phyloP scores from a whole-genome alignment of 2,329 filamentous ascomycete genomes.

The Talaromyces piceae region DNA sequence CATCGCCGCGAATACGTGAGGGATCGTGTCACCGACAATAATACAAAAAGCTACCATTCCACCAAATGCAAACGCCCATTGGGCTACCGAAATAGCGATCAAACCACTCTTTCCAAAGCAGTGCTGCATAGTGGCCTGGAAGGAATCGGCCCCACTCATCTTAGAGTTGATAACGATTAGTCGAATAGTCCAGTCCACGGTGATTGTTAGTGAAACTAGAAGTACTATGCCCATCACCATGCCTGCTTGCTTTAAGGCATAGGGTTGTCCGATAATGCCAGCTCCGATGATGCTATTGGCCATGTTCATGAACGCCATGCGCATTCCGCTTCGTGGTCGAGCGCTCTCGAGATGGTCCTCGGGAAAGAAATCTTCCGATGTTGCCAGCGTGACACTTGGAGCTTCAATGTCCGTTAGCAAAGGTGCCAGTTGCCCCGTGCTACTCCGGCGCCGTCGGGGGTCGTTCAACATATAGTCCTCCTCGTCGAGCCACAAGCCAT shows the following conservation, averaged over 20 bases:
- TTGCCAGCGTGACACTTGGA: slow-evolving; percentile 67
- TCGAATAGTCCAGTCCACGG: slow-evolving; percentile 95
- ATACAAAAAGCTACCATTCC: slow-evolving; percentile 98
- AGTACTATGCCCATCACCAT: slow-evolving; percentile 72
- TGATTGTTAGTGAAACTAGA: slow-evolving; percentile 68
- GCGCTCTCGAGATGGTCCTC: slow-evolving; percentile 54
- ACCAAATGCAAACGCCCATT: slow-evolving; percentile 98
- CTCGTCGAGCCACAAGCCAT: slow-evolving; percentile 45
- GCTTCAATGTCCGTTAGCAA: slow-evolving; percentile 78
- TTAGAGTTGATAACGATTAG: slow-evolving; percentile 98
- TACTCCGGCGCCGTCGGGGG: slow-evolving; percentile 29
- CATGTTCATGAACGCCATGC: slow-evolving; percentile 98
- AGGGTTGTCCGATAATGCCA: slow-evolving; percentile 75
- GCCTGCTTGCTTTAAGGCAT: slow-evolving; percentile 90
- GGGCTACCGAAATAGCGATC: slow-evolving; percentile 81
- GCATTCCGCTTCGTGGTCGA: slow-evolving; percentile 76
- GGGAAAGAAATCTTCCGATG: slow-evolving; percentile 47
- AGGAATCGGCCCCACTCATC: slow-evolving; percentile 84
- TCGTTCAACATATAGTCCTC: slow-evolving; percentile 52
- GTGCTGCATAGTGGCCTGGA: slow-evolving; percentile 91
- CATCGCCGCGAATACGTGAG: slow-evolving; percentile 74
- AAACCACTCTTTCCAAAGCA: slow-evolving; percentile 86
- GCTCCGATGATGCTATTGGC: slow-evolving; percentile 92
- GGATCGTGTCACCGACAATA: slow-evolving; percentile 94
- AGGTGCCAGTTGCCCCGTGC: slow-evolving; percentile 51